Evolutionary conservation across 768 basidiomycete species (phyloP).

Genomic region (Trametes gibbosa): DNA sequence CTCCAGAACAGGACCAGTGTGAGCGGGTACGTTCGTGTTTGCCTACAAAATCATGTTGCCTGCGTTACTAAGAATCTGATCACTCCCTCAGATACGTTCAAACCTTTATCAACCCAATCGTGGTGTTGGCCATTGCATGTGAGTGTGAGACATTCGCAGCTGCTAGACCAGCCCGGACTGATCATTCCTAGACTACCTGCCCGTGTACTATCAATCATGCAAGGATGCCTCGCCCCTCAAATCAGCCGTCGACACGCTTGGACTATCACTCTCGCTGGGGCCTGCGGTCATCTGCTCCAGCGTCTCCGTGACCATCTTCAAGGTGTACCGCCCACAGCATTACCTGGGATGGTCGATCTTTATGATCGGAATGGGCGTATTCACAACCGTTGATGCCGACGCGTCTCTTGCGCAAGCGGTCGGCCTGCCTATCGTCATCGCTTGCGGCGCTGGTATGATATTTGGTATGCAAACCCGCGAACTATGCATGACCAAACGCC

Average conservation of each 20-base stretch:
- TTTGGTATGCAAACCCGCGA: slow-evolving; percentile 10
- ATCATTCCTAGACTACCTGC: slow-evolving; percentile 34
- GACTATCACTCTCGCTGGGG: slow-evolving; percentile 34
- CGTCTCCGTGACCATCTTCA: slow-evolving; percentile 31
- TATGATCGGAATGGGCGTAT: slow-evolving; percentile 34
- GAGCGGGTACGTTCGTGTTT: not conserved
- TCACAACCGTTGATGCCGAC: slow-evolving; percentile 27
- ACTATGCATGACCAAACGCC: not conserved
- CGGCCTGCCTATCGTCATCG: not conserved
- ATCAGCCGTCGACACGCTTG: slow-evolving; percentile 28
- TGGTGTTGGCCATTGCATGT: not conserved
- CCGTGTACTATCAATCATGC: slow-evolving; percentile 40
- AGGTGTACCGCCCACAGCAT: slow-evolving; percentile 38
- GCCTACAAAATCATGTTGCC: not conserved
- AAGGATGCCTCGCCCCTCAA: slow-evolving; percentile 33
- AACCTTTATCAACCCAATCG: not conserved
- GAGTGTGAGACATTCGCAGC: slow-evolving; percentile 32
- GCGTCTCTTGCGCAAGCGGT: not conserved
- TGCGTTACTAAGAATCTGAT: not conserved
- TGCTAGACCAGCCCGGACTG: no score
- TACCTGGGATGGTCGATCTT: slow-evolving; percentile 36
- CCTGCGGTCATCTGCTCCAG: slow-evolving; percentile 39
- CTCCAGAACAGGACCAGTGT: slow-evolving; percentile 2
- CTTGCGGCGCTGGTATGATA: slow-evolving; percentile 14
- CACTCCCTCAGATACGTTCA: not conserved